Percentiles rank a stretch among this genome's conserved stretches.
Conservation (phyloP, 768 basidiomycete genomes). For the Suillus bovinus region DNA sequence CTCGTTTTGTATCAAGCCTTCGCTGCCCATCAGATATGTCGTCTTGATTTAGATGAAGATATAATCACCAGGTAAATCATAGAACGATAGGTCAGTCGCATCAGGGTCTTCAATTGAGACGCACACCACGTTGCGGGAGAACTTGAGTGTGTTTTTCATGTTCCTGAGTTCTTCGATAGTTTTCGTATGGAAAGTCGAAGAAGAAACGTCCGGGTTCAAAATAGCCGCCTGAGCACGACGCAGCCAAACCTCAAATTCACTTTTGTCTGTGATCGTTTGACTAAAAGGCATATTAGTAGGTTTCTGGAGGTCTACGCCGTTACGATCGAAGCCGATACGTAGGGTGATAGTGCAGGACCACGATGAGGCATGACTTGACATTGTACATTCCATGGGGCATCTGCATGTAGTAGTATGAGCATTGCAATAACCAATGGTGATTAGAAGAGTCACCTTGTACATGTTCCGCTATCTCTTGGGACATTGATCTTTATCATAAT, state of each 20-base stretch:
- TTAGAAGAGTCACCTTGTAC: conserved; percentile 44
- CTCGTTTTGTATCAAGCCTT: conserved; percentile 62
- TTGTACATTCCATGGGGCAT: conserved; percentile 55
- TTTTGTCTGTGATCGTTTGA: conserved; percentile 28
- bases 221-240: conserved; percentile 50
- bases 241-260: conserved; percentile 40
- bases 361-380: conserved; percentile 38
- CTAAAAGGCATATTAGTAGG: conserved; percentile 33
- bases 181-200: conserved; percentile 24
- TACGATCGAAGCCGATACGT: conserved; percentile 32
- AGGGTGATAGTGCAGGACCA: conserved; percentile 51
- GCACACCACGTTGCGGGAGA: conserved; percentile 53
- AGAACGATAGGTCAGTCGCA: conserved; percentile 50
- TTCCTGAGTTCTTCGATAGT: conserved; percentile 29
- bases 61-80: conserved; percentile 52
- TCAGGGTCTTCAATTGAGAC: conserved; percentile 46
- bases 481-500: conserved; percentile 49
- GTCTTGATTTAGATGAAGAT: background rate
- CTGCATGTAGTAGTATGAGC: conserved; percentile 26
- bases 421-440: background rate
- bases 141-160: conserved; percentile 30
- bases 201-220: conserved; percentile 29
- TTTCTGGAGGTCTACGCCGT: conserved; percentile 27
- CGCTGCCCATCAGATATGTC: conserved; percentile 9
- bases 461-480: conserved; percentile 61